Percentiles rank a stretch among this genome's conserved stretches.
Conservation (phyloP, 2,329 filamentous ascomycete species). For the Mycocentrospora acerina region DNA sequence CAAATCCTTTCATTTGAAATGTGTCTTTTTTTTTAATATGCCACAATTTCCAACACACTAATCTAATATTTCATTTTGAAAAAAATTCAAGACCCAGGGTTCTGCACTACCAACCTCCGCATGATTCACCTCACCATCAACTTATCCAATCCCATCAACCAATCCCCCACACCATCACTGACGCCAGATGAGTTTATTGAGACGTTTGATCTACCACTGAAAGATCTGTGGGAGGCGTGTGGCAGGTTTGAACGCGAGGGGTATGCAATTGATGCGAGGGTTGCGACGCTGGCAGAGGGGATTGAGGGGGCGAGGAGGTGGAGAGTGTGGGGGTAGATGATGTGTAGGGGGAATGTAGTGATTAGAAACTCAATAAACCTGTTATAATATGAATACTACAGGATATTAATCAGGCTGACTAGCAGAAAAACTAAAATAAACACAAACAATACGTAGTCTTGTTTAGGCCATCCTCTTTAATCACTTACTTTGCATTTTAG, state of each 20-base stretch:
- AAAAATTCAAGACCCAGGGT: constrained; percentile 48
- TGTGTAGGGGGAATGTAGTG: too few relatives aligned
- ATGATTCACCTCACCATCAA: constrained; percentile 76
- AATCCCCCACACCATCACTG: constrained; percentile 66
- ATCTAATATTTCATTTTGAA: too few relatives aligned
- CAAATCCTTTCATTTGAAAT: too few relatives aligned
- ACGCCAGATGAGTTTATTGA: constrained; percentile 85
- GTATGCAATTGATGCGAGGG: constrained; percentile 76
- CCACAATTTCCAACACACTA: too few relatives aligned
- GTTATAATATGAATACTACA: too few relatives aligned
- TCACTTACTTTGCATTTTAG: too few relatives aligned
- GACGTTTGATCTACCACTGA: constrained; percentile 69
- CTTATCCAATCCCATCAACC: constrained; percentile 67
- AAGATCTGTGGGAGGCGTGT: constrained; percentile 65
- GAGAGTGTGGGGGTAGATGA: constrained; percentile 11
- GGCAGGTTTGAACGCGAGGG: constrained; percentile 68
- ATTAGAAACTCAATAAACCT: too few relatives aligned
- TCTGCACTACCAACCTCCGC: constrained; percentile 49
- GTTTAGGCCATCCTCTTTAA: too few relatives aligned
- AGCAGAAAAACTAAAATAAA: too few relatives aligned
- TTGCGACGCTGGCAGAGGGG: constrained; percentile 76
- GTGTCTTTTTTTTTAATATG: too few relatives aligned
- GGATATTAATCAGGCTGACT: too few relatives aligned
- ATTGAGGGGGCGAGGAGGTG: constrained; percentile 67
- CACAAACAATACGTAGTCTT: too few relatives aligned